Evolutionary conservation across 2,329 filamentous ascomycete species (phyloP).

Genomic region (Colletotrichum sp.): DNA sequence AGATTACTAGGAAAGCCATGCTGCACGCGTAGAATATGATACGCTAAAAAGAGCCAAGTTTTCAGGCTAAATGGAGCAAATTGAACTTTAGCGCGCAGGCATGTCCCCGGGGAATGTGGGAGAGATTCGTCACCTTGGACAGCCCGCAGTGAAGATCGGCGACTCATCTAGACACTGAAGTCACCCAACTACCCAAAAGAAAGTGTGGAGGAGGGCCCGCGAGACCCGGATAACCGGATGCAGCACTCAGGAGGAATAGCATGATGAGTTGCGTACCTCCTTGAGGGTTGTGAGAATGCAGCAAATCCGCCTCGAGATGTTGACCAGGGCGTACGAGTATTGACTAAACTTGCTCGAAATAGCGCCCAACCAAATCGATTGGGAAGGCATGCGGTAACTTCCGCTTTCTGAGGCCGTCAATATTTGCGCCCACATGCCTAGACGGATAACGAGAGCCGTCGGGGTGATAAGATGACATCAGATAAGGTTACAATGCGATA

Average conservation of each 20-base stretch:
- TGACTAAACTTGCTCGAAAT: not conserved
- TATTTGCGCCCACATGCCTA: not conserved
- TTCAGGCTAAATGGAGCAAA: not conserved
- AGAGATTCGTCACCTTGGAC: not conserved
- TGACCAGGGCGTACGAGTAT: not conserved
- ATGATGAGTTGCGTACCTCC: not conserved
- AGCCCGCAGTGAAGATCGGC: not conserved
- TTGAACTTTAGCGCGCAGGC: not conserved
- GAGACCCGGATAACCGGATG: not conserved
- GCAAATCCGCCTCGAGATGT: not conserved
- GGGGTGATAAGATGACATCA: rapidly evolving
- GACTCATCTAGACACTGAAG: not conserved
- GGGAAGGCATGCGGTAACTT: not conserved
- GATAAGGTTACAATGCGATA: not conserved
- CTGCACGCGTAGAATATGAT: not conserved
- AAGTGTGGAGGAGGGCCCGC: not conserved
- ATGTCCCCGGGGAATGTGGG: not conserved
- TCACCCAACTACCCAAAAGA: not conserved
- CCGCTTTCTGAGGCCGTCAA: not conserved
- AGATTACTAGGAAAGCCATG: not conserved
- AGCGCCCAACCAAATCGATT: not conserved
- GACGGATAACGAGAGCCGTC: not conserved
- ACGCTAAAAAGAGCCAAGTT: not conserved
- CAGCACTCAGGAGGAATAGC: not conserved
- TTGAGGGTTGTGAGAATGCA: not conserved